Evolutionary conservation across 164 flowering plant species (phyloP).

Genomic region (Vitis rupestris): DNA sequence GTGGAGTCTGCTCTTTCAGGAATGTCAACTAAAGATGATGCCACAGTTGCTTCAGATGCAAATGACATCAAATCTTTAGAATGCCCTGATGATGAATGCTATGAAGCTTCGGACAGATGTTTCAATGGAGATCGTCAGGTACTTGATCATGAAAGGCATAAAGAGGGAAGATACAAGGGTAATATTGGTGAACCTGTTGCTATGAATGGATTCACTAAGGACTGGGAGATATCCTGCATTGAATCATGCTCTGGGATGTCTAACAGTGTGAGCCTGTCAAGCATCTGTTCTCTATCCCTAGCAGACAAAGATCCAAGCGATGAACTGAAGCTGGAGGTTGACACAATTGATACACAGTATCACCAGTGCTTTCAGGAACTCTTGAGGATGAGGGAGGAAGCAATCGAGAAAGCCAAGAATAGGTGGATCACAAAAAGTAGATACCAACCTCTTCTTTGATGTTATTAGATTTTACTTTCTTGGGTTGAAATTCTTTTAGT

Average conservation of each 20-base stretch:
- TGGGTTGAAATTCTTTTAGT: not conserved
- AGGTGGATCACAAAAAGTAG: conserved; percentile 48
- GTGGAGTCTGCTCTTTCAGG: conserved; percentile 30
- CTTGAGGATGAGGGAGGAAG: conserved; percentile 50
- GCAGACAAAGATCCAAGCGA: conserved; percentile 27
- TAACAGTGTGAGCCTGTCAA: conserved; percentile 24
- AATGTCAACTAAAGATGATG: conserved; percentile 29
- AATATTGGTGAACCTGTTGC: conserved; percentile 6
- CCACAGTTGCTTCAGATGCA: conserved; percentile 4
- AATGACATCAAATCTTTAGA: conserved; percentile 4
- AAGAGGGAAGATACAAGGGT: conserved; percentile 6
- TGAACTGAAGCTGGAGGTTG: conserved; percentile 58
- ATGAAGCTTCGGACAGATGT: conserved; percentile 1
- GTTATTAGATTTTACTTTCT: not conserved
- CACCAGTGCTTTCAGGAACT: conserved; percentile 47
- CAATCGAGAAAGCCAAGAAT: conserved; percentile 51
- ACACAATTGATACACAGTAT: conserved; percentile 57
- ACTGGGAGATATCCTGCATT: conserved; percentile 13
- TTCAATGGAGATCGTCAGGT: conserved; percentile 16
- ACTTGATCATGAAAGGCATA: conserved; percentile 9
- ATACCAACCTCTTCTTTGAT: conserved; percentile 19
- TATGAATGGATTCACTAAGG: conserved; percentile 11
- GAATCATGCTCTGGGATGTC: conserved; percentile 18
- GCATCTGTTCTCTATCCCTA: conserved; percentile 27
- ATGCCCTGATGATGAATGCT: conserved; percentile 12